Evolutionary conservation across 305 asterid species (phyloP).

Genomic region (Plantago lanceolata): DNA sequence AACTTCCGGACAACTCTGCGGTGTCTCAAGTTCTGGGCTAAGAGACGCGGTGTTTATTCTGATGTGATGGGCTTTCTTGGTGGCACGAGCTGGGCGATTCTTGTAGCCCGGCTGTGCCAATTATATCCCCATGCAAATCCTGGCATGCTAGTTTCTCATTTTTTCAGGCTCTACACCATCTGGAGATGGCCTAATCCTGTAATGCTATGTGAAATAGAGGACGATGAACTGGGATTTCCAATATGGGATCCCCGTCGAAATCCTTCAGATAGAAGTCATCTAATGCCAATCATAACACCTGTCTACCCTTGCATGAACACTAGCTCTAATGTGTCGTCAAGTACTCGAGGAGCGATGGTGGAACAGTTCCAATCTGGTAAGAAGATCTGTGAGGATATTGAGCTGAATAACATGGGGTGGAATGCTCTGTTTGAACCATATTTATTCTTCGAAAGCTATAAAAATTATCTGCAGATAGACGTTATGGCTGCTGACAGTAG

Average conservation of each 20-base stretch:
- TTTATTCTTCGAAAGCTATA: slow-evolving; percentile 78
- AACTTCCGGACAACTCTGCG: slow-evolving; percentile 72
- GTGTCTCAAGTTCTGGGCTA: slow-evolving; percentile 94
- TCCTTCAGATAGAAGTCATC: slow-evolving; percentile 78
- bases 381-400: slow-evolving; percentile 82
- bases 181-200: slow-evolving; percentile 99
- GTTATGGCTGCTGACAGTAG: slow-evolving; percentile 72
- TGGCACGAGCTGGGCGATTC: slow-evolving; percentile 96
- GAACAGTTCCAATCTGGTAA: slow-evolving; percentile 82
- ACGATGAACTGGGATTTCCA: slow-evolving; percentile 79
- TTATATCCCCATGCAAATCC: slow-evolving; percentile 90
- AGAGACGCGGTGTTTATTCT: slow-evolving; percentile 92
- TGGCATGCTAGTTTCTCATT: slow-evolving; percentile 90
- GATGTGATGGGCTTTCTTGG: slow-evolving; percentile 98
- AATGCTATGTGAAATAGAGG: slow-evolving; percentile 83
- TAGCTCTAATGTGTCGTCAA: slow-evolving; percentile 88
- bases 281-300: slow-evolving; percentile 96
- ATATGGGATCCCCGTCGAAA: slow-evolving; percentile 93
- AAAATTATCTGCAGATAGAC: slow-evolving; percentile 87
- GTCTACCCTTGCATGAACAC: slow-evolving; percentile 99
- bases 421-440: slow-evolving; percentile 74
- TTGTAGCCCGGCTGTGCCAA: slow-evolving; percentile 93
- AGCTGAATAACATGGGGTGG: slow-evolving; percentile 76
- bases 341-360: slow-evolving; percentile 85
- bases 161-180: slow-evolving; percentile 78